A percentile compares a stretch with the other conserved stretches of the same genome.
phyloP scores from a whole-genome alignment of 495 filamentous ascomycete genomes.

The Evansstolkia leycettana region DNA sequence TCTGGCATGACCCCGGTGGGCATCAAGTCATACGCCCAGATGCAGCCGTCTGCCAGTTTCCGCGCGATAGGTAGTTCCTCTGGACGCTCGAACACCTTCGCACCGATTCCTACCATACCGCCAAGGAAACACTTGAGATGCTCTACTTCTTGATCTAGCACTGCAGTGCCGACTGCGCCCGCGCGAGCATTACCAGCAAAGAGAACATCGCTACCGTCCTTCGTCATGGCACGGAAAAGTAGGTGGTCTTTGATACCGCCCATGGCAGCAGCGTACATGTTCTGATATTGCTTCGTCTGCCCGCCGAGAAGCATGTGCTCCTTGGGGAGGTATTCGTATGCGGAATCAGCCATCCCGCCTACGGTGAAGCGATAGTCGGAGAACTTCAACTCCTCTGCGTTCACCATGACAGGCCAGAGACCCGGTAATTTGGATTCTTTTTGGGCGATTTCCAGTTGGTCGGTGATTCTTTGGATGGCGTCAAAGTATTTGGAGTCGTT shows the following conservation, averaged over 20 bases:
- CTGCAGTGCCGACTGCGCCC: slow-evolving; percentile 5
- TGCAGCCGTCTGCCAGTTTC: slow-evolving; percentile 44
- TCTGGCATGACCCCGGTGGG: slow-evolving; percentile 53
- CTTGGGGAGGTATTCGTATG: slow-evolving; percentile 97
- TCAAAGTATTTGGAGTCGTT: slow-evolving; percentile 82
- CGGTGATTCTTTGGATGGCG: slow-evolving; percentile 76
- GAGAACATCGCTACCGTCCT: slow-evolving; percentile 63
- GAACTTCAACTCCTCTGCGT: slow-evolving; percentile 43
- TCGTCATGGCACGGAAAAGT: slow-evolving; percentile 70
- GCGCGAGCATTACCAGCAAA: slow-evolving; percentile 48
- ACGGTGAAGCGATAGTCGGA: slow-evolving; percentile 51
- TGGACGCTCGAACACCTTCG: slow-evolving; percentile 43
- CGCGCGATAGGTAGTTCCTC: slow-evolving; percentile 42
- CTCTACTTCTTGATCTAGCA: slow-evolving; percentile 32
- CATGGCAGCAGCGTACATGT: slow-evolving; percentile 64
- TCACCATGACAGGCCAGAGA: slow-evolving; percentile 69
- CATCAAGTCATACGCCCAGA: slow-evolving; percentile 46
- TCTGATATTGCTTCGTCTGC: slow-evolving; percentile 59
- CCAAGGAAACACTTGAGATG: slow-evolving; percentile 53
- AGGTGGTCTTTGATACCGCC: slow-evolving; percentile 62
- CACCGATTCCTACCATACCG: slow-evolving; percentile 48
- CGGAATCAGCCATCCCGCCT: slow-evolving; percentile 81
- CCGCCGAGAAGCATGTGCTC: slow-evolving; percentile 65
- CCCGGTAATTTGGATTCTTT: slow-evolving; percentile 56
- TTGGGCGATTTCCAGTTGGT: slow-evolving; percentile 68